These are phyloP conservation scores for Ophiocordyceps australis DNA, from an alignment of 2,329 filamentous ascomycete species.

Conservation along the genomic window DNA sequence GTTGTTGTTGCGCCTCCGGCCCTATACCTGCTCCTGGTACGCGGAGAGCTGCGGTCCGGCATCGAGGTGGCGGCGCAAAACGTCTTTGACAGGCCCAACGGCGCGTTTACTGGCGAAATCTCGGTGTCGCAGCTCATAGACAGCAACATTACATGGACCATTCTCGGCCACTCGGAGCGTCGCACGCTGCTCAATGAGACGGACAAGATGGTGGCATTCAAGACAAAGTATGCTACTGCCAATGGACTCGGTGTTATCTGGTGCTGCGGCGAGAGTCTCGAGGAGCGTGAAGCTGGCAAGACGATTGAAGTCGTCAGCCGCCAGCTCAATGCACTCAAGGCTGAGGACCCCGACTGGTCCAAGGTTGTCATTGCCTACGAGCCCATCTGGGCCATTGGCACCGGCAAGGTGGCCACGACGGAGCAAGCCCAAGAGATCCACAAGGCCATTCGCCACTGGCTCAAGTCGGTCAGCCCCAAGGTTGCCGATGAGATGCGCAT, in stretches of 20 bases:
- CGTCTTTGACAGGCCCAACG: constrained; percentile 92
- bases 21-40: constrained; percentile 78
- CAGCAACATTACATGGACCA: constrained; percentile 71
- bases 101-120: constrained; percentile 95
- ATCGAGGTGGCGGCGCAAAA: constrained; percentile 90
- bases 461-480: constrained; percentile 56
- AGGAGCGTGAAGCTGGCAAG: constrained; percentile 73
- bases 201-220: constrained; percentile 72
- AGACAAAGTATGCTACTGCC: constrained; percentile 86
- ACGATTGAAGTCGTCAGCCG: constrained; percentile 72
- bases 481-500: constrained; percentile 79
- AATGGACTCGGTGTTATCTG: constrained; percentile 82
- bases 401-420: constrained; percentile 79
- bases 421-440: constrained; percentile 90
- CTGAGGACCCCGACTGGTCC: constrained; percentile 66
- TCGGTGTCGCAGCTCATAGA: constrained; percentile 83
- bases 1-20: constrained; percentile 84
- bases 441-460: constrained; percentile 78
- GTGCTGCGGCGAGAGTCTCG: constrained; percentile 91
- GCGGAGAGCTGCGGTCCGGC: constrained; percentile 55
- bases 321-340: constrained; percentile 71
- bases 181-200: constrained; percentile 76
- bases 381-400: constrained; percentile 93
- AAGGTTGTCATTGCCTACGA: constrained; percentile 97
- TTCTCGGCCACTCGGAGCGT: constrained; percentile 91